Conservation (phyloP, 1,139 yeast genomes). For the Geotrichum macrosporum region DNA sequence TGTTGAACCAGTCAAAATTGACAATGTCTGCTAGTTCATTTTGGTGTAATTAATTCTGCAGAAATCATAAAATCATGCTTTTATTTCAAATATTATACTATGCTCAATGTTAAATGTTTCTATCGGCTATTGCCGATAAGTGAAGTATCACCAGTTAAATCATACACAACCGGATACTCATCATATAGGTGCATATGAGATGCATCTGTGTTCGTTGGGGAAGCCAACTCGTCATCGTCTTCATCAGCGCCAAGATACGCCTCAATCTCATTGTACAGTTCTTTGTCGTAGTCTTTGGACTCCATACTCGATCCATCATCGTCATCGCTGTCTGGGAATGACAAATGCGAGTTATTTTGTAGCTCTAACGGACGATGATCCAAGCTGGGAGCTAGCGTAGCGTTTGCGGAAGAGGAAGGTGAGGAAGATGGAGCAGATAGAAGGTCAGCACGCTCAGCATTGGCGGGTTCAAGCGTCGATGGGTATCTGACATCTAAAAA, state of each 20-base stretch:
- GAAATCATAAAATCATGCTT: too few species aligned
- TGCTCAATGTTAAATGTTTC: too few species aligned
- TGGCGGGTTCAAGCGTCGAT: conserved; percentile 4
- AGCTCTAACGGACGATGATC: conserved; percentile 7
- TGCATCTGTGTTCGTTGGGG: too few species aligned
- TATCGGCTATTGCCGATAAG: neutral
- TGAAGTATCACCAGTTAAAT: neutral
- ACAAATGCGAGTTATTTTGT: neutral
- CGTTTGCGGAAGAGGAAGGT: neutral
- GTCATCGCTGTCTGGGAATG: neutral
- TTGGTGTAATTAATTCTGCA: neutral
- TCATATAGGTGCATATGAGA: neutral
- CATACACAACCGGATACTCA: neutral
- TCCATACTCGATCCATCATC: conserved; percentile 11
- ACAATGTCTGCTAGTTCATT: conserved; percentile 54
- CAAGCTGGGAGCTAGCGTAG: conserved; percentile 3
- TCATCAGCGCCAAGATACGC: conserved; percentile 3
- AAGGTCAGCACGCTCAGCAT: neutral
- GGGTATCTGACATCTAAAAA: conserved; percentile 3
- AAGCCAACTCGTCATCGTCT: neutral
- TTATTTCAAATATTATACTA: too few species aligned
- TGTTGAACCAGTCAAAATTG: conserved; percentile 48
- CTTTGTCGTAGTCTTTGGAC: conserved; percentile 5
- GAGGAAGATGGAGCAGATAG: neutral
- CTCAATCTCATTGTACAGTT: conserved; percentile 16